A percentile compares a stretch with the other conserved stretches of the same genome.
Conservation (phyloP, 1,139 yeast genomes). For the Lodderomyces theae region DNA sequence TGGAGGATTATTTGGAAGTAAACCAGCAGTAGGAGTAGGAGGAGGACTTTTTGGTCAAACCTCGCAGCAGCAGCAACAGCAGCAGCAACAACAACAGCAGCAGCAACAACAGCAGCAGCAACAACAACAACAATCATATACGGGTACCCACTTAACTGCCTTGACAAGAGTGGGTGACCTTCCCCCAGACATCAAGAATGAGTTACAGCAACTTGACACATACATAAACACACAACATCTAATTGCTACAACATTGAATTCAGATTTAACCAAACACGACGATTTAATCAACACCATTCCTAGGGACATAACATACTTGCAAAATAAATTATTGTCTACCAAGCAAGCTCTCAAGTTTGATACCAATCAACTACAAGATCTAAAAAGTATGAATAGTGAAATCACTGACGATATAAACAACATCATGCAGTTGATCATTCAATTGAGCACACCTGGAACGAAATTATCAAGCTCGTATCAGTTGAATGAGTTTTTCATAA, state of each 20-base stretch:
- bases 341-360: constrained; percentile 61
- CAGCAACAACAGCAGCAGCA: constrained; percentile 9
- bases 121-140: constrained; percentile 16
- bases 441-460: constrained; percentile 66
- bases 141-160: constrained; percentile 57
- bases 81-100: constrained; percentile 8
- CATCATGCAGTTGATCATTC: constrained; percentile 64
- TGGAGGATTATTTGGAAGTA: constrained; percentile 20
- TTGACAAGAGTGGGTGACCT: constrained; percentile 86
- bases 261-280: constrained; percentile 62
- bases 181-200: constrained; percentile 68
- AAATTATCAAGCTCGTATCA: constrained; percentile 55
- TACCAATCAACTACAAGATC: constrained; percentile 31
- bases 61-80: constrained; percentile 8
- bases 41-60: constrained; percentile 21
- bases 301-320: constrained; percentile 72
- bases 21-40: constrained; percentile 8
- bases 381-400: constrained; percentile 51
- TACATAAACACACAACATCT: constrained; percentile 83
- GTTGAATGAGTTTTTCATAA: constrained; percentile 45
- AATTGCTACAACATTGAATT: constrained; percentile 73
- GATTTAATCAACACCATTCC: constrained; percentile 78
- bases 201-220: constrained; percentile 76
- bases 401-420: constrained; percentile 65
- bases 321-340: constrained; percentile 60